A percentile compares a stretch with the other conserved stretches of the same genome.
Conservation (phyloP, 2,329 filamentous ascomycete genomes). For the Arthrobotrys megalospora region DNA sequence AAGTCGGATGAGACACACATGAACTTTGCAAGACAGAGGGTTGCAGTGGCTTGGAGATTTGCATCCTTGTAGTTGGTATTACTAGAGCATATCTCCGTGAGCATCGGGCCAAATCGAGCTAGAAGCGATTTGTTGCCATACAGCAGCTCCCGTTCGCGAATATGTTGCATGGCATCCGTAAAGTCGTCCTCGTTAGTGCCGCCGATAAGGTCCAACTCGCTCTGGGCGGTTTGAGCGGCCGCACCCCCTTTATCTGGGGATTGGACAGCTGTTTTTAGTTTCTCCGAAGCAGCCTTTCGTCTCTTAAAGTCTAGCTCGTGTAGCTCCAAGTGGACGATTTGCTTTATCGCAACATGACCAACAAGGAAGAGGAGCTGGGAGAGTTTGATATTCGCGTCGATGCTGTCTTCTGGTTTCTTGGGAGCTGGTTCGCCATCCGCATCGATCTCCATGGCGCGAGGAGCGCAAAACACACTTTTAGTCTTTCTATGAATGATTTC, state of each 20-base stretch:
- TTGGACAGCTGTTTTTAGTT: constrained; percentile 70
- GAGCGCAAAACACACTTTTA: constrained; percentile 78
- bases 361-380: constrained; percentile 96
- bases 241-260: constrained; percentile 69
- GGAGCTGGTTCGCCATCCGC: constrained; percentile 64
- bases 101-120: constrained; percentile 90
- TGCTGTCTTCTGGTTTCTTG: constrained; percentile 66
- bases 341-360: constrained; percentile 96
- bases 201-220: constrained; percentile 95
- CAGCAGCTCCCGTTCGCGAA: constrained; percentile 85
- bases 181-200: constrained; percentile 97
- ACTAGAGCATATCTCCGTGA: constrained; percentile 93
- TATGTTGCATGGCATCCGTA: constrained; percentile 86
- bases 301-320: constrained; percentile 98
- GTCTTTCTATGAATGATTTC: constrained; percentile 91
- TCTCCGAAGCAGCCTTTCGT: constrained; percentile 90
- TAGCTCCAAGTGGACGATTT: constrained; percentile 98
- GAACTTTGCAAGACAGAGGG: constrained; percentile 93
- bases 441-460: constrained; percentile 68
- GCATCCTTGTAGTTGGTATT: constrained; percentile 93
- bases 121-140: constrained; percentile 87
- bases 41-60: constrained; percentile 91
- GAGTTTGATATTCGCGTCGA: constrained; percentile 69
- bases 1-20: constrained; percentile 95
- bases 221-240: constrained; percentile 75